A percentile compares a stretch with the other conserved stretches of the same genome.
Conservation (phyloP, 768 basidiomycete genomes). For the Phallus indusiatus region DNA sequence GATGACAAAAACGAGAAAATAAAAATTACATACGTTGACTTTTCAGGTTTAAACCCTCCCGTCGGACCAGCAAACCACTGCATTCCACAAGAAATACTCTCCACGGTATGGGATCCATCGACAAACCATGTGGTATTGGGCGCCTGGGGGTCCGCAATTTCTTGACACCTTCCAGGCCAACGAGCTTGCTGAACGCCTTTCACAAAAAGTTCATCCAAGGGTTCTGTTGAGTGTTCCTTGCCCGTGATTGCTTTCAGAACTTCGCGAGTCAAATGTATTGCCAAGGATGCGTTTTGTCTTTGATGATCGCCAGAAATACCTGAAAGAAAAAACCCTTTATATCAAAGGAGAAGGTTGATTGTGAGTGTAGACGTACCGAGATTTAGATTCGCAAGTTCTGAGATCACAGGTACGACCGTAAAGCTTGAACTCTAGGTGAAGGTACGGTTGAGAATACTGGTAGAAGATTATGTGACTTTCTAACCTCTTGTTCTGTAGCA, state of each 20-base stretch:
- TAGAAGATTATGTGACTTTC: slow-evolving; percentile 3
- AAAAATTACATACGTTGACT: neutral
- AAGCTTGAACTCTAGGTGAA: slow-evolving; percentile 55
- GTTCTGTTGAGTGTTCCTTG: slow-evolving; percentile 11
- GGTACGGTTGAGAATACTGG: neutral
- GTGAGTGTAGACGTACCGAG: slow-evolving; percentile 40
- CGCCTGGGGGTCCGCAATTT: slow-evolving; percentile 51
- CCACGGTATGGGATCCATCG: slow-evolving; percentile 92
- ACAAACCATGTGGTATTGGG: slow-evolving; percentile 69
- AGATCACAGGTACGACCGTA: slow-evolving; percentile 42
- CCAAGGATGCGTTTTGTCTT: slow-evolving; percentile 77
- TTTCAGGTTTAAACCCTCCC: slow-evolving; percentile 31
- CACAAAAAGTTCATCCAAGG: slow-evolving; percentile 45
- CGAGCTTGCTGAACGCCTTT: slow-evolving; percentile 55
- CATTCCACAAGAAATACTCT: slow-evolving; percentile 80
- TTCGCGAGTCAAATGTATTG: slow-evolving; percentile 57
- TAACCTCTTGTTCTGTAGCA: slow-evolving; percentile 59
- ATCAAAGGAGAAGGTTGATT: neutral
- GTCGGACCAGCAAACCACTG: slow-evolving; percentile 75
- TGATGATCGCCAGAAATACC: slow-evolving; percentile 87
- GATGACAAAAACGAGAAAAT: neutral
- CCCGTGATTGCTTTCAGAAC: slow-evolving; percentile 40
- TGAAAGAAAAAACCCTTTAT: slow-evolving; percentile 21
- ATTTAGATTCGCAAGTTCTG: slow-evolving; percentile 42
- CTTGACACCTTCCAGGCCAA: slow-evolving; percentile 97